Evolutionary conservation across 257 asterid genomes (phyloP).

Genomic region (Salvia rosmarinus): DNA sequence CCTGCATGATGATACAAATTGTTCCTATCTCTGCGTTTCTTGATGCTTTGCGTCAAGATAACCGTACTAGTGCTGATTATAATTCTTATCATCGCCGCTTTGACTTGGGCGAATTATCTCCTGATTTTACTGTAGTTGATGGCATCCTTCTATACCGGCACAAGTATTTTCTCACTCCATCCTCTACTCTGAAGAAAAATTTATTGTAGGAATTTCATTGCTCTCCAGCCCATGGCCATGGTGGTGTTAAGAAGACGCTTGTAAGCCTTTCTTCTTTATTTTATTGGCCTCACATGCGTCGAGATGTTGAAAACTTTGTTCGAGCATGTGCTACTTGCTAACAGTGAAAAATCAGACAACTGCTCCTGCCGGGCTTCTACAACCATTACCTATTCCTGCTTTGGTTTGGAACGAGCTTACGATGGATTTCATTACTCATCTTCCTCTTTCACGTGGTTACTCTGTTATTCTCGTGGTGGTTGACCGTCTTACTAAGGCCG

Average conservation of each 20-base stretch:
- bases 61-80: no score
- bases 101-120: background rate
- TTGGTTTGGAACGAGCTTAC: no score
- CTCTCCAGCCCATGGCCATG: no score
- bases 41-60: no score
- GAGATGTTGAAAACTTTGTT: no score
- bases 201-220: no score
- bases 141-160: background rate
- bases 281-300: no score
- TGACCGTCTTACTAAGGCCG: background rate
- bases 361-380: background rate
- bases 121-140: background rate
- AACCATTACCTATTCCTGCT: background rate
- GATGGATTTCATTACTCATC: no score
- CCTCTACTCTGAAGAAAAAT: background rate
- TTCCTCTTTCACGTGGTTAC: background rate
- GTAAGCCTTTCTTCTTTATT: no score
- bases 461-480: background rate
- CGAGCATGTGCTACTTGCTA: background rate
- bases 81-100: no score
- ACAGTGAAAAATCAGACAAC: background rate
- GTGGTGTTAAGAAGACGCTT: no score
- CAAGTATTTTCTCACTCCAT: background rate
- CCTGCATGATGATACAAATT: background rate
- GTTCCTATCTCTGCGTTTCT: no score